Evolutionary conservation across 176 grass and related monocot species (phyloP), one percentile per base, ranked within the genome.

Genomic region (Bolboschoenus planiculmis): DNA sequence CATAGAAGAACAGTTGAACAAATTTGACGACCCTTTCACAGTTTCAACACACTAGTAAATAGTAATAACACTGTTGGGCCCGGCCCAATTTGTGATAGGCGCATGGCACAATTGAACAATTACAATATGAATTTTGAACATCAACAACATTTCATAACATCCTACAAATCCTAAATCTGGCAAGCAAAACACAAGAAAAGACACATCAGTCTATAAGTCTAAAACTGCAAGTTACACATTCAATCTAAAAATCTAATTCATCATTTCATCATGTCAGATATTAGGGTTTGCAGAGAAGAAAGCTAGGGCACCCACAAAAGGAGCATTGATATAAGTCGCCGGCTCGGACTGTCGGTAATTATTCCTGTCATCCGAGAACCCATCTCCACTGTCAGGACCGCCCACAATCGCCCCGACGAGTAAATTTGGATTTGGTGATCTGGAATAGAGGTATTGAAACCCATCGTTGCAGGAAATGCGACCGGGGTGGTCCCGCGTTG

Each of bases 271-370:
- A 75, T 76, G 72, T 50, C 31, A 33, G 16, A 30, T 18, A 76
- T 76, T 31, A 18, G 44, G 44, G 26, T 76, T 40, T 21, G 67
- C 90, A 1, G 88, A 83, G 21, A 90, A 84, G 83, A 84, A 93
- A 2, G 91, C 91, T n/a, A 93, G 91, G 42, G 58, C 84, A 10
- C 91, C 88, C 6, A 93, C 86, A 74, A 93, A 85, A 21, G 88
- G 91, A 59, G 88, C 88, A 72, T 93, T 93, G 80, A 87, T 91
- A 78, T 93, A 93, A 9, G 88, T 93, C 0, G 86, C 62, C 0
- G 91, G 91, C 66, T 93, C 91, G 0, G 88, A 48, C 48, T 93
- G 91, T 16, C 64, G 80, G 84, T 76, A 91, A 74, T 91, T 90
- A 73, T 88, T 83, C 34, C 86, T 78, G 68, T 67, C 71, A 85